Base-by-base conservation (phyloP, 495 filamentous ascomycete species). In the Pyronema omphalodes region DNA sequence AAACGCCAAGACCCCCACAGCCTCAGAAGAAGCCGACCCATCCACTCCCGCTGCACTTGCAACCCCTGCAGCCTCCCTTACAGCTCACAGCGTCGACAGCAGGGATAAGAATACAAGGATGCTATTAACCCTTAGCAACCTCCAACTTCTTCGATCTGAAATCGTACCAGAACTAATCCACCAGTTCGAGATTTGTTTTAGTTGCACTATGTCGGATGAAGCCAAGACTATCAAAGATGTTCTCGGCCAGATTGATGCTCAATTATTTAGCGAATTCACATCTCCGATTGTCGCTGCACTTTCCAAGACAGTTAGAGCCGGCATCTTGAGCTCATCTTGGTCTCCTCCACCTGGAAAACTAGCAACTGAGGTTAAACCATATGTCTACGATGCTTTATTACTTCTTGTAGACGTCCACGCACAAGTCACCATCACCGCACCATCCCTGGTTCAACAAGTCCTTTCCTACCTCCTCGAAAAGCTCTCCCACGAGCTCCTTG, bases 181-280 rank as follows among this genome's bases (percentile, higher is more conserved):
- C 40, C 81, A 86, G 57, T 96, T 95, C 64, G 91, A 96, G 67
- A 82, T 80, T 18, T 73, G 79, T 51, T 96, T 98, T 69, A 85
- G 83, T 0, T 81, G 93, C 56, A 88, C 86, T 55, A 75, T 96
- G 50, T 88, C 88, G 3, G 87, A 94, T 56, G 93, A 98, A 66
- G 76, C 77, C 39, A 88, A 88, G 66, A 88, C 83, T 0, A 85
- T 96, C 58, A 80, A 82, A 39, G 86, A 95, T 65, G 86, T 89
- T 1, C 80, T 96, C 44, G 73, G 72, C 48, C 86, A 96, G 62
- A 93, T 96, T 58, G 87, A 95, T 64, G 75, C 78, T 37, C 78
- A 83, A 7, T 78, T 96, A 39, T 96, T 96, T 76, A 75, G 85
- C 58, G 83, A 88, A 8, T 98, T 93, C 71, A 88, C 86, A 23